Evolutionary conservation across 768 basidiomycete species (phyloP).

Genomic region (Agaricus sinodeliciosus): DNA sequence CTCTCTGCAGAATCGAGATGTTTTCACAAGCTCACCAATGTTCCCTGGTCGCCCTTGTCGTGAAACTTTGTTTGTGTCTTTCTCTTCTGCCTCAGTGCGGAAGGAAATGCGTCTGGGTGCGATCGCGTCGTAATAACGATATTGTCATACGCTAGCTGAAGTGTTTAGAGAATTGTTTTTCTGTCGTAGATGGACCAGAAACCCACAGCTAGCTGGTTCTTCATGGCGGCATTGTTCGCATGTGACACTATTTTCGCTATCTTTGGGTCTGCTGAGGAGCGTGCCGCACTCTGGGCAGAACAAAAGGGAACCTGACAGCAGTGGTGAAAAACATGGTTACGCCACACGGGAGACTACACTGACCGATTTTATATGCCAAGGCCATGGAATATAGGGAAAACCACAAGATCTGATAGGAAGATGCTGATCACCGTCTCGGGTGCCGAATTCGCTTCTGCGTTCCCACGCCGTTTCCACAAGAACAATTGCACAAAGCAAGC

Average conservation of each 20-base stretch:
- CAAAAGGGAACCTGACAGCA: conserved; percentile 67
- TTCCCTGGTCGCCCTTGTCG: conserved; percentile 62
- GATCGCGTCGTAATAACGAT: conserved; percentile 86
- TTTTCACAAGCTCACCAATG: conserved; percentile 27
- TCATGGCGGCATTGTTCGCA: conserved; percentile 88
- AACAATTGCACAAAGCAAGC: too few relatives aligned
- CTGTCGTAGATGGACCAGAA: background rate
- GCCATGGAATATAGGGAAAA: conserved; percentile 7
- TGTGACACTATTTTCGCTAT: conserved; percentile 62
- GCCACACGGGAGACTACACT: conserved; percentile 9
- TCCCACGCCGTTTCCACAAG: too few relatives aligned
- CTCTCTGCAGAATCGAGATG: background rate
- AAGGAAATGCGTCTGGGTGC: conserved; percentile 93
- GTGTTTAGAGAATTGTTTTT: background rate
- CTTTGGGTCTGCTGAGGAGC: conserved; percentile 73
- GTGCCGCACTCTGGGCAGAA: conserved; percentile 96
- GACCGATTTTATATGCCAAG: conserved; percentile 32
- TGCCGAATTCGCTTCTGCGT: too few relatives aligned
- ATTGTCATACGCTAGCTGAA: conserved; percentile 77
- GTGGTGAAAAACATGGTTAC: background rate
- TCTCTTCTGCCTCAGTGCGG: conserved; percentile 75
- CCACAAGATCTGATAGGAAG: background rate
- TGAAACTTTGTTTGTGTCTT: conserved; percentile 85
- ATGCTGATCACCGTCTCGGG: background rate
- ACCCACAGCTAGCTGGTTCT: conserved; percentile 87